Base-by-base conservation (phyloP, 192 early-diverging fungal species). In the Backusella morwellensis region DNA sequence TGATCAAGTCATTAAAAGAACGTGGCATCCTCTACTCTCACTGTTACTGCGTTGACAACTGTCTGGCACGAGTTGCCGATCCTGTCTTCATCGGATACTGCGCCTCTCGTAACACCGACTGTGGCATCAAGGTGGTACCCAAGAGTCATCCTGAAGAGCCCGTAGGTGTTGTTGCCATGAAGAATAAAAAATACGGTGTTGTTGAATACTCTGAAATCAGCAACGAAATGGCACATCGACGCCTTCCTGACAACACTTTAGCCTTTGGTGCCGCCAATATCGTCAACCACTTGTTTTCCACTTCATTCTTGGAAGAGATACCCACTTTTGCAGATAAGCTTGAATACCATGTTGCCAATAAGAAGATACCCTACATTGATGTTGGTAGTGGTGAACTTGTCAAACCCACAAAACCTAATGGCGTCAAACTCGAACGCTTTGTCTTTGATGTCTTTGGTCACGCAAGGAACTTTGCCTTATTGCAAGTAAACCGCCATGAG, bases 121-220 rank as follows among this genome's bases (percentile, higher is more conserved):
- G 94, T 82, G 95, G 96, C 35, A 93, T 90, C 78, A 95, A 97
- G 79, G 93, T 91, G 8, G 94, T 97, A 38, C 93, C 91, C 78
- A 98, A 98, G 84, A 87, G 88, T 70, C 73, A 85, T 59, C 91
- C 95, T 75, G 84, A 90, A 74, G 97, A 98, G 86, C 88, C 93
- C 14, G 92, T 97, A 21, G 96, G 97, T 41, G 95, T 98, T 21
- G 92, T 98, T 73, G 96, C 94, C 83, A 85, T 90, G 71, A 87
- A 91, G 63, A 88, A 94, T 80, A 86, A 86, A 19, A 88, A 88
- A 68, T 91, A 89, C 75, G 86, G 86, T 72, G 96, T 98, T 11
- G 95, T 97, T 54, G 97, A 98, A 86, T 98, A 97, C 86, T 94
- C 92, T n/a, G 97, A 98, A 85, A 98, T 98, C 74, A 89, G 89